Evolutionary conservation across 2,329 filamentous ascomycete genomes (phyloP), one percentile per base, ranked within the genome.

Genomic region (Sphaceloma murrayae): DNA sequence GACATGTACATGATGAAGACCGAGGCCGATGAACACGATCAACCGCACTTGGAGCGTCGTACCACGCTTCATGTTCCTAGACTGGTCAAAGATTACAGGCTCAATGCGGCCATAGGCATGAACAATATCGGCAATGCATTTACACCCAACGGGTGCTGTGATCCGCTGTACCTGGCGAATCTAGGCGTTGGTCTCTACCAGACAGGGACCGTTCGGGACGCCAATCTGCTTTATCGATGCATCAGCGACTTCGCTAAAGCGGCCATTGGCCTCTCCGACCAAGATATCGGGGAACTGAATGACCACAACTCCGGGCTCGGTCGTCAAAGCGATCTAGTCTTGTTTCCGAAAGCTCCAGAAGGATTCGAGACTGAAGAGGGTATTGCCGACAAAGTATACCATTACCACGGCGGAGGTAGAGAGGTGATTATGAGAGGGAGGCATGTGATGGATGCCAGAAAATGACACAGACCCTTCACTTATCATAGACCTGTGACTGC

Each of bases 71-170:
- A 75, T 32, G 63, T 84, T 1, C 68, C 73, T 0, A 63, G 73
- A 3, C 65, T 85, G 62, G 79, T 84, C 48, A 65, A 69, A 29
- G 63, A 73, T 16, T 69, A 77, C 48, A 67, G 67, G 0, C 56
- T 85, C 3, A 68, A 77, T 47, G 77, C 70, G 14, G 76, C 75
- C 10, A 68, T 85, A 4, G 73, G 77, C 2, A 69, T 82, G 27
- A 85, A 85, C 54, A 85, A 85, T 53, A 74, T 85, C 10, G 80
- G 80, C 13, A 85, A 85, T 55, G 78, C 80, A 0, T 85, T 85
- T 53, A 85, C 81, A 5, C 81, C 81, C 0, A 75, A 79, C 54
- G 81, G 80, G 0, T 75, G 67, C 13, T 77, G 73, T 29, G 81
- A 85, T 61, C 80, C 80, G 1, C 56, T 85, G 38, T 66, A 67